A percentile compares a stretch with the other conserved stretches of the same genome.
phyloP scores from a whole-genome alignment of 1,284 basidiomycete species.

The Leucoagaricus sp. region DNA sequence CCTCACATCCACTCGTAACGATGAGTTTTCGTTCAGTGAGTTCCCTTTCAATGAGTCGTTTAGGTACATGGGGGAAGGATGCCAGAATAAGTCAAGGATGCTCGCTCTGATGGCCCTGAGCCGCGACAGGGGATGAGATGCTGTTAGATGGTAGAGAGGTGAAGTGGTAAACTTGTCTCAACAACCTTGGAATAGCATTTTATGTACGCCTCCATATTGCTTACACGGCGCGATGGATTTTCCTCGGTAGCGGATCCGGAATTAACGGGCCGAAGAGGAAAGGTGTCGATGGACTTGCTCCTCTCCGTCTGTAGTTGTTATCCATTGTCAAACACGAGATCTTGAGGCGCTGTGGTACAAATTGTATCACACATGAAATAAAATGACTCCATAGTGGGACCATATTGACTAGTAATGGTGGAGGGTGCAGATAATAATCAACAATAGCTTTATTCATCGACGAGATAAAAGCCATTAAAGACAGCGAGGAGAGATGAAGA shows the following conservation, averaged over 20 bases:
- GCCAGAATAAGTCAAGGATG: too few relatives aligned
- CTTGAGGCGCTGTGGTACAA: too few relatives aligned
- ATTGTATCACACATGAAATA: too few relatives aligned
- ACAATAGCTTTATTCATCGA: too few relatives aligned
- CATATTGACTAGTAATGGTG: not conserved
- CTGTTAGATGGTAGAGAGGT: not conserved
- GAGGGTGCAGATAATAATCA: not conserved
- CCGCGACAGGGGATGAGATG: too few relatives aligned
- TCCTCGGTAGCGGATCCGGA: not conserved
- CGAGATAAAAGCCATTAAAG: too few relatives aligned
- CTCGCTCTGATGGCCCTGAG: too few relatives aligned
- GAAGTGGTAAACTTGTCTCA: not conserved
- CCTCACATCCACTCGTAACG: not conserved
- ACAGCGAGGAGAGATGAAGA: too few relatives aligned
- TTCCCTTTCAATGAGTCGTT: not conserved
- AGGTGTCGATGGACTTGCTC: not conserved
- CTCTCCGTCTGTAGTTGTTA: too few relatives aligned
- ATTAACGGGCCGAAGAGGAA: not conserved
- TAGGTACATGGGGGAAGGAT: not conserved
- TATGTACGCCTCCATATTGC: not conserved
- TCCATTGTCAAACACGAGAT: too few relatives aligned
- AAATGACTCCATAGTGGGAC: not conserved
- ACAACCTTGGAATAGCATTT: not conserved
- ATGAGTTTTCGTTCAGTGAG: not conserved
- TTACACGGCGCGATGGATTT: slow-evolving; percentile 1